Conservation (phyloP, 805 yeast species). For the Spathaspora passalidarum region DNA sequence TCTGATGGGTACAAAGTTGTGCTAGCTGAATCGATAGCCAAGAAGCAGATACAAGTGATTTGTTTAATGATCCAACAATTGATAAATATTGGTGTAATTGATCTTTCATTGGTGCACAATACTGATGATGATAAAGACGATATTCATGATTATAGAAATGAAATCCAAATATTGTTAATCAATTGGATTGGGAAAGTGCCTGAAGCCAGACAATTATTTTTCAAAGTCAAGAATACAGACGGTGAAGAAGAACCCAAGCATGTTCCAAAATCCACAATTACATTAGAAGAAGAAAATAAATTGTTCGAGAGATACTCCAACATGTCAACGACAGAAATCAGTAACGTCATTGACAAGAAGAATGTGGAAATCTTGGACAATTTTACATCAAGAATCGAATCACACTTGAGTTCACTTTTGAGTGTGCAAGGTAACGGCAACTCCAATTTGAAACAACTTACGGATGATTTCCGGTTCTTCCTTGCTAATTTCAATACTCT, state of each 20-base stretch:
- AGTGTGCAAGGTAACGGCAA: background rate
- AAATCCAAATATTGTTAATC: conserved; percentile 56
- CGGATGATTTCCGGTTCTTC: conserved; percentile 23
- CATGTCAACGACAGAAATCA: conserved; percentile 16
- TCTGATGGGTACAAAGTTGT: conserved; percentile 26
- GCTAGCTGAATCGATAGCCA: conserved; percentile 30
- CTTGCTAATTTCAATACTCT: conserved; percentile 28
- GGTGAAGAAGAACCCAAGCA: background rate
- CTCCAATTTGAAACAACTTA: conserved; percentile 8
- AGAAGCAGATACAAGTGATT: conserved; percentile 48
- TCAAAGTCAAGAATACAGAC: conserved; percentile 21
- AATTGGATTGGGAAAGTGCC: conserved; percentile 64
- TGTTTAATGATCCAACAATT: conserved; percentile 63
- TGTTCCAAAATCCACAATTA: background rate
- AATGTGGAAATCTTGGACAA: conserved; percentile 12
- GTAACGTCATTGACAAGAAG: conserved; percentile 13
- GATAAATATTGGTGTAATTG: conserved; percentile 42
- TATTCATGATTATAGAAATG: conserved; percentile 53
- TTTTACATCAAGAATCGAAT: conserved; percentile 14
- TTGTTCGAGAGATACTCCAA: conserved; percentile 12
- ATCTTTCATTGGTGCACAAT: conserved; percentile 28
- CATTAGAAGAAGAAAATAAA: conserved; percentile 9
- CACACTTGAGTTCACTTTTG: conserved; percentile 11
- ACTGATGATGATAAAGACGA: conserved; percentile 18
- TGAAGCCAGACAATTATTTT: conserved; percentile 60